Evolutionary conservation across 129 eudicot genomes (phyloP).

Genomic region (Tagetes erecta): DNA sequence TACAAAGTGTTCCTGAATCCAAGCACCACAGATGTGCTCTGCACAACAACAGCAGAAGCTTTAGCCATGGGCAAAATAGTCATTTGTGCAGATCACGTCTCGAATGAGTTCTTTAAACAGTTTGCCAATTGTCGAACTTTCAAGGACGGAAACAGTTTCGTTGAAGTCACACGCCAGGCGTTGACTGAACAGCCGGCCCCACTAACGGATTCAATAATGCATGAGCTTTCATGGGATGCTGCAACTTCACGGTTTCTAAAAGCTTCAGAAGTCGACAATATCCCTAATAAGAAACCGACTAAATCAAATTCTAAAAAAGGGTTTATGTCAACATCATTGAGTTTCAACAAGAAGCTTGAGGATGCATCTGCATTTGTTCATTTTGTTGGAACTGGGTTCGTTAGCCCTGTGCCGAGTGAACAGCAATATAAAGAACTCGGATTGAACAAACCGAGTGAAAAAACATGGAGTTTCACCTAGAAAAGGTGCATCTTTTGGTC

Average conservation of each 20-base stretch:
- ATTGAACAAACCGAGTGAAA: constrained; percentile 34
- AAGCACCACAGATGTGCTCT: constrained; percentile 95
- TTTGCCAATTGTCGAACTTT: constrained; percentile 87
- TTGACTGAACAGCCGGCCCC: constrained; percentile 67
- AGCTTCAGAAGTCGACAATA: constrained; percentile 54
- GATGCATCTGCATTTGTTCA: constrained; percentile 86
- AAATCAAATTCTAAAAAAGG: constrained; percentile 47
- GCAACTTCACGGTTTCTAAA: constrained; percentile 77
- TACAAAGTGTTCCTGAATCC: constrained; percentile 94
- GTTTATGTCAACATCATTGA: constrained; percentile 60
- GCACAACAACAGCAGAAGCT: constrained; percentile 95
- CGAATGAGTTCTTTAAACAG: constrained; percentile 91
- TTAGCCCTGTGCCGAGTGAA: constrained; percentile 67
- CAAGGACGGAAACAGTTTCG: constrained; percentile 64
- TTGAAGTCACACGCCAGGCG: constrained; percentile 60
- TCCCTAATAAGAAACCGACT: constrained; percentile 36
- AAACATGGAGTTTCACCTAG: constrained; percentile 30
- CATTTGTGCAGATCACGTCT: constrained; percentile 86
- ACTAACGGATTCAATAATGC: constrained; percentile 60
- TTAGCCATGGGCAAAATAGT: constrained; percentile 97
- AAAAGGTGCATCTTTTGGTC: constrained; percentile 20
- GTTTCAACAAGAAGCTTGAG: constrained; percentile 55
- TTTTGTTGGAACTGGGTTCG: constrained; percentile 61
- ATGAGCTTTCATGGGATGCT: constrained; percentile 96
- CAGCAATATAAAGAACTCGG: constrained; percentile 73